Evolutionary conservation across 352 stramenopile species (phyloP).

Genomic region (Thraustotheca clavata): DNA sequence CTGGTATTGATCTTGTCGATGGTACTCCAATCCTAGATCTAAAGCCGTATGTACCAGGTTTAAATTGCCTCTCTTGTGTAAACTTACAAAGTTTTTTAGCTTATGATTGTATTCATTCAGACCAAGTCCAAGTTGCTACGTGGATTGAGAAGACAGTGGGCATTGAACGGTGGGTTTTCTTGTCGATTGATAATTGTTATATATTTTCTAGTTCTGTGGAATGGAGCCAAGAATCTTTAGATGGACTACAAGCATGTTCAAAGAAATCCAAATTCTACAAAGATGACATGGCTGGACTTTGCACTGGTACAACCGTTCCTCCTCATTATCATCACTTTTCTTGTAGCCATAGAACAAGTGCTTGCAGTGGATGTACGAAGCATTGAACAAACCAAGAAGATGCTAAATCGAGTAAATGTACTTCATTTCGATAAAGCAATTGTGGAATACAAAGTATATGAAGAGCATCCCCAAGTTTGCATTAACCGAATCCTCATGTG

Average conservation of each 20-base stretch:
- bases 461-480: background rate
- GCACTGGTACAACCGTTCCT: background rate
- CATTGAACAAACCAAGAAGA: slow-evolving; percentile 6
- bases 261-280: background rate
- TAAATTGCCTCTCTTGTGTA: background rate
- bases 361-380: slow-evolving; percentile 18
- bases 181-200: background rate
- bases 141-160: background rate
- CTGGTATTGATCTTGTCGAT: slow-evolving; percentile 24
- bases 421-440: background rate
- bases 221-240: background rate
- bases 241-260: background rate
- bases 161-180: background rate
- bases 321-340: background rate
- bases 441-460: slow-evolving; percentile 8
- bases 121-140: background rate
- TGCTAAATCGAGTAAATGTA: background rate
- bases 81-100: background rate
- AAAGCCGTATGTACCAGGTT: slow-evolving; percentile 27
- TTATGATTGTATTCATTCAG: slow-evolving; percentile 6
- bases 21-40: slow-evolving; percentile 26
- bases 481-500: too few relatives aligned
- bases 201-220: background rate
- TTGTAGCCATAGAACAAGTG: slow-evolving; percentile 12
- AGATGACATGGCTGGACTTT: background rate